phyloP scores from a whole-genome alignment of 306 rosid genomes.

The Sicyos baderoa region DNA sequence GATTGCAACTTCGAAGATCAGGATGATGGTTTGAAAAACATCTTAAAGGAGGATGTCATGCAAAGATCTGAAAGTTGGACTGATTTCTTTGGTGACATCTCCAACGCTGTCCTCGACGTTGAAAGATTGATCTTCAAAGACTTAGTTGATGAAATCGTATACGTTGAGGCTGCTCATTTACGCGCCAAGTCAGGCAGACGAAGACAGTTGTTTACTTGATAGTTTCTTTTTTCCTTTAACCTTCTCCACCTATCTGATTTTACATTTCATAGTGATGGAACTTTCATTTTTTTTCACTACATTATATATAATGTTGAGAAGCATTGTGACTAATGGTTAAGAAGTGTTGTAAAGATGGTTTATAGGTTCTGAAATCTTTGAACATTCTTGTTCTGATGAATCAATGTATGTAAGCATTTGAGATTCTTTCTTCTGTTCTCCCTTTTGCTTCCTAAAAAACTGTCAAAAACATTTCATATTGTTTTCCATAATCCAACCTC shows the following conservation, averaged over 20 bases:
- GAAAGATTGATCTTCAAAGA: slow-evolving; percentile 80
- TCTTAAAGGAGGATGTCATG: slow-evolving; percentile 60
- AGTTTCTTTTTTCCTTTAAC: slow-evolving; percentile 13
- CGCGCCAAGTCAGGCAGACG: slow-evolving; percentile 52
- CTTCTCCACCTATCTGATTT: slow-evolving; percentile 6
- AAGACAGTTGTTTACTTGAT: slow-evolving; percentile 35
- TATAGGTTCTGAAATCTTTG: neutral
- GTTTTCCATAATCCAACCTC: neutral
- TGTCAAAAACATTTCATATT: neutral
- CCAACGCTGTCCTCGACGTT: slow-evolving; percentile 57
- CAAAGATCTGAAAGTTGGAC: slow-evolving; percentile 56
- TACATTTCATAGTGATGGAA: slow-evolving; percentile 12
- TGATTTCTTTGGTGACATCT: slow-evolving; percentile 48
- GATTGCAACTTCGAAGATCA: slow-evolving; percentile 37
- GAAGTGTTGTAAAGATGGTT: slow-evolving; percentile 17
- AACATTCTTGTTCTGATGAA: slow-evolving; percentile 12
- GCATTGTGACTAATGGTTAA: slow-evolving; percentile 7
- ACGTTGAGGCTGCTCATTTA: slow-evolving; percentile 55
- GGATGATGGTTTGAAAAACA: slow-evolving; percentile 43
- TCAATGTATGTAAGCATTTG: slow-evolving; percentile 10
- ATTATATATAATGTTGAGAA: slow-evolving; percentile 12
- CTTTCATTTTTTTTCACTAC: neutral
- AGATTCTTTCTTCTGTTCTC: slow-evolving; percentile 1
- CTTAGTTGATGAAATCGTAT: slow-evolving; percentile 60
- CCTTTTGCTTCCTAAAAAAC: neutral